A percentile compares a stretch with the other conserved stretches of the same genome.
Conservation (phyloP, 2,329 filamentous ascomycete species). For the Xylaria polymorpha region DNA sequence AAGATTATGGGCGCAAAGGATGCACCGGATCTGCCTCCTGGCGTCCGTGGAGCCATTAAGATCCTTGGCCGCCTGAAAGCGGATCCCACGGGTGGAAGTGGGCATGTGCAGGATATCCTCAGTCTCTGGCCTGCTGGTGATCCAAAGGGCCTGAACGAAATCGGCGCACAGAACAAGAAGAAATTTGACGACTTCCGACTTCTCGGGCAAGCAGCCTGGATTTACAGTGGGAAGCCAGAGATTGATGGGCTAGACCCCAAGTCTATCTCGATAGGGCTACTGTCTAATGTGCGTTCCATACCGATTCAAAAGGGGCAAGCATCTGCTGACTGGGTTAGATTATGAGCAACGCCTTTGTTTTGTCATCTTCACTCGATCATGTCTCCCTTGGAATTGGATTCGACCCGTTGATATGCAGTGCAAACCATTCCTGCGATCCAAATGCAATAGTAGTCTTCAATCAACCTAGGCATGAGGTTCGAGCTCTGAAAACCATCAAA, state of each 20-base stretch:
- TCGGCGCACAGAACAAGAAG: constrained; percentile 39
- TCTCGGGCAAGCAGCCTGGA: constrained; percentile 42
- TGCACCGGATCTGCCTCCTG: constrained; percentile 39
- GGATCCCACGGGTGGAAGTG: constrained; percentile 35
- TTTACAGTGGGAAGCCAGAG: constrained; percentile 41
- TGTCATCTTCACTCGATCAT: constrained; percentile 44
- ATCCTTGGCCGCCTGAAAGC: constrained; percentile 45
- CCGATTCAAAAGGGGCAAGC: neutral
- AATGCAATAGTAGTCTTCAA: constrained; percentile 62
- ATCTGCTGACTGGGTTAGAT: constrained; percentile 39
- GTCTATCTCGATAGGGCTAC: constrained; percentile 35
- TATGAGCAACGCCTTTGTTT: constrained; percentile 37
- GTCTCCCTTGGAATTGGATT: constrained; percentile 42
- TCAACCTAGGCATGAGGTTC: constrained; percentile 55
- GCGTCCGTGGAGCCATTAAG: constrained; percentile 45
- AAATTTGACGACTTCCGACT: constrained; percentile 41
- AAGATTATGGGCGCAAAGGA: constrained; percentile 43
- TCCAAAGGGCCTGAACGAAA: constrained; percentile 31
- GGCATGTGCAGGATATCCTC: constrained; percentile 37
- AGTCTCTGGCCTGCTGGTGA: constrained; percentile 40
- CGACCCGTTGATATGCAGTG: constrained; percentile 46
- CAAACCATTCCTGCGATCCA: constrained; percentile 64
- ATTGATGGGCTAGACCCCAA: constrained; percentile 36
- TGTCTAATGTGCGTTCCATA: constrained; percentile 42
- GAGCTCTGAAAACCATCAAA: constrained; percentile 58